Evolutionary conservation across 768 basidiomycete genomes (phyloP).

Genomic region (Phallus indusiatus): DNA sequence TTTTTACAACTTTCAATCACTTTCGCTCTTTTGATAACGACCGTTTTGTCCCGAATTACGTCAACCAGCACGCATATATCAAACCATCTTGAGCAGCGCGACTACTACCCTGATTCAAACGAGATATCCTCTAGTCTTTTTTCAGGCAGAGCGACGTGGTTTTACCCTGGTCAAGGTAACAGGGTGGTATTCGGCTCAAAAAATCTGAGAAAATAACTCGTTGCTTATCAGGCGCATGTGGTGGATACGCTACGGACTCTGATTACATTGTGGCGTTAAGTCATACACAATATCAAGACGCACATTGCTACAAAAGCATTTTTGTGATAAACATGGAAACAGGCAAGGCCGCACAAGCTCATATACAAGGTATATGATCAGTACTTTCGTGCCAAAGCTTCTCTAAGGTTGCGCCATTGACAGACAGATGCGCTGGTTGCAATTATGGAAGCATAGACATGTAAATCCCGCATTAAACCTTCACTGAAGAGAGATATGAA

Average conservation of each 20-base stretch:
- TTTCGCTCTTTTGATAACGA: background rate
- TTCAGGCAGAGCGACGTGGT: background rate
- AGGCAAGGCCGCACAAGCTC: background rate
- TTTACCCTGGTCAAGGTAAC: background rate
- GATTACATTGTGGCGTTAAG: slow-evolving; percentile 3
- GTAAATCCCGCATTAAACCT: background rate
- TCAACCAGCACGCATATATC: background rate
- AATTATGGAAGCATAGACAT: slow-evolving; percentile 3
- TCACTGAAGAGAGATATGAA: background rate
- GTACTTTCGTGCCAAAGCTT: too few species aligned
- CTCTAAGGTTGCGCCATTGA: background rate
- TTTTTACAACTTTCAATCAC: background rate
- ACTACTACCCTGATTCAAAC: background rate
- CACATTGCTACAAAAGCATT: background rate
- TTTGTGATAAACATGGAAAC: background rate
- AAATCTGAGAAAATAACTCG: background rate
- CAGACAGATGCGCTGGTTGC: slow-evolving; percentile 1
- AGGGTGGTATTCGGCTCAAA: background rate
- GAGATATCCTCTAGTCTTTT: background rate
- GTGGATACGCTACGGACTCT: background rate
- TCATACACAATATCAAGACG: background rate
- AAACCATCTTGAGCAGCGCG: background rate
- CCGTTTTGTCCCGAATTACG: background rate
- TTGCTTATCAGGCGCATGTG: slow-evolving; percentile 4
- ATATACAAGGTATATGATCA: slow-evolving; percentile 1